Percentiles rank a stretch among this genome's conserved stretches.
These are phyloP conservation scores for Rostrohypoxylon terebratum DNA, from an alignment of 495 filamentous ascomycete species.

Conservation along the genomic window DNA sequence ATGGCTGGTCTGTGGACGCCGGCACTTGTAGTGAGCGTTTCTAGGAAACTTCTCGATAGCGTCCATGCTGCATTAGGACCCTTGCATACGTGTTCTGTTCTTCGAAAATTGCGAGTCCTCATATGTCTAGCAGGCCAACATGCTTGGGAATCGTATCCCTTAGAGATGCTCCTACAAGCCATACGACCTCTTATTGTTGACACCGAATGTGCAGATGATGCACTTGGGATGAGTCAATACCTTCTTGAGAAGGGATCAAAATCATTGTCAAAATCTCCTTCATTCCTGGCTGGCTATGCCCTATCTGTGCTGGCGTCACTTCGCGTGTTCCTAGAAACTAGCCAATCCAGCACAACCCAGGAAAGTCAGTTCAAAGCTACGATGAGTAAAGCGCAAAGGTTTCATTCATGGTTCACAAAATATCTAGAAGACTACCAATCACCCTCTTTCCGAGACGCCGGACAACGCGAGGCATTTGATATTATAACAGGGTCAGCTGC, in stretches of 20 bases:
- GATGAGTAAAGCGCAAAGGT: constrained; percentile 71
- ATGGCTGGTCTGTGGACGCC: constrained; percentile 78
- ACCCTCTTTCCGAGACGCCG: constrained; percentile 57
- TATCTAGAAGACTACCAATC: constrained; percentile 70
- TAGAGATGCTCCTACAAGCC: constrained; percentile 92
- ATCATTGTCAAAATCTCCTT: constrained; percentile 72
- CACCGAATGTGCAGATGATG: constrained; percentile 89
- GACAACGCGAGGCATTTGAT: constrained; percentile 68
- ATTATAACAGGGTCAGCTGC: constrained; percentile 72
- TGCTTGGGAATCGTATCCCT: constrained; percentile 79
- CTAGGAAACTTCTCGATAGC: constrained; percentile 79
- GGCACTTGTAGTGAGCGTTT: constrained; percentile 76
- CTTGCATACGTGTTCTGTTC: constrained; percentile 83
- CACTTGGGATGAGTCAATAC: constrained; percentile 87
- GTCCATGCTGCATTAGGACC: constrained; percentile 90
- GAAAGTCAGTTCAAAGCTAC: constrained; percentile 79
- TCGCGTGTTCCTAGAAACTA: constrained; percentile 73
- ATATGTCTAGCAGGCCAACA: constrained; percentile 79
- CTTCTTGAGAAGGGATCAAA: constrained; percentile 74
- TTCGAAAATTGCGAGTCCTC: constrained; percentile 86
- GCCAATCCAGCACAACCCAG: constrained; percentile 77
- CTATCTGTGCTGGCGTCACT: constrained; percentile 81
- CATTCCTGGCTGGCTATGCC: constrained; percentile 82
- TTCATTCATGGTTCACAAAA: constrained; percentile 76
- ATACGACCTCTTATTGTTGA: constrained; percentile 83